phyloP scores from a whole-genome alignment of 192 early-diverging fungal species.

The Coemansia sp. region DNA sequence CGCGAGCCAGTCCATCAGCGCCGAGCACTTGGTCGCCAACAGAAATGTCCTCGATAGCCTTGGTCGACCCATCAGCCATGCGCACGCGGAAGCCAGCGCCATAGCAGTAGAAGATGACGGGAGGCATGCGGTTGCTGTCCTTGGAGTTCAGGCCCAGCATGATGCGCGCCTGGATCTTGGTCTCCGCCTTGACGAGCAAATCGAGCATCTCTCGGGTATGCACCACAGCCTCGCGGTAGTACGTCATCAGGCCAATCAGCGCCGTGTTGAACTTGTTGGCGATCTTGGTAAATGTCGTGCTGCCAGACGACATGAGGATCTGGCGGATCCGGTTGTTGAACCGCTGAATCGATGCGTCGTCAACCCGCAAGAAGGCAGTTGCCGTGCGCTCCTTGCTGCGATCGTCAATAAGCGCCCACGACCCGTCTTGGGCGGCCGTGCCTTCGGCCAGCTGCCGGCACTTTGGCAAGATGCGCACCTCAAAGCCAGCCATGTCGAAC shows the following conservation, averaged over 20 bases:
- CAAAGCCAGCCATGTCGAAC: conserved; percentile 89
- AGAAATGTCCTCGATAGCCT: conserved; percentile 27
- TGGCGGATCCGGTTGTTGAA: conserved; percentile 97
- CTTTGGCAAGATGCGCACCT: conserved; percentile 93
- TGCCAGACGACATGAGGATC: conserved; percentile 96
- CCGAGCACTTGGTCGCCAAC: conserved; percentile 45
- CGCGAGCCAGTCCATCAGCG: conserved; percentile 34
- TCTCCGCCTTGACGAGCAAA: conserved; percentile 95
- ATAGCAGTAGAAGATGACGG: conserved; percentile 79
- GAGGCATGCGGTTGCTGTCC: conserved; percentile 97
- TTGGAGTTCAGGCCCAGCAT: conserved; percentile 99
- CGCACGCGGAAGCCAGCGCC: conserved; percentile 46
- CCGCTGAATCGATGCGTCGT: conserved; percentile 84
- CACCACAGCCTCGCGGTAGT: conserved; percentile 96
- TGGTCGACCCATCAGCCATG: conserved; percentile 49
- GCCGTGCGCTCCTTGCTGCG: conserved; percentile 98
- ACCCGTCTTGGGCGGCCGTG: conserved; percentile 39
- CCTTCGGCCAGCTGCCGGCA: conserved; percentile 83
- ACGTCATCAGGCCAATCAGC: conserved; percentile 95
- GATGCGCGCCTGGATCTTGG: conserved; percentile 98
- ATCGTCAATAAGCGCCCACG: conserved; percentile 96
- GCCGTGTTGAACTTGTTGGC: conserved; percentile 94
- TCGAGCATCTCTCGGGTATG: conserved; percentile 96
- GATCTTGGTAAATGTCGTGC: conserved; percentile 97
- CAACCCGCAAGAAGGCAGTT: conserved; percentile 94